Base-by-base conservation (phyloP, 2,329 filamentous ascomycete genomes). In the Talaromyces sp. region DNA sequence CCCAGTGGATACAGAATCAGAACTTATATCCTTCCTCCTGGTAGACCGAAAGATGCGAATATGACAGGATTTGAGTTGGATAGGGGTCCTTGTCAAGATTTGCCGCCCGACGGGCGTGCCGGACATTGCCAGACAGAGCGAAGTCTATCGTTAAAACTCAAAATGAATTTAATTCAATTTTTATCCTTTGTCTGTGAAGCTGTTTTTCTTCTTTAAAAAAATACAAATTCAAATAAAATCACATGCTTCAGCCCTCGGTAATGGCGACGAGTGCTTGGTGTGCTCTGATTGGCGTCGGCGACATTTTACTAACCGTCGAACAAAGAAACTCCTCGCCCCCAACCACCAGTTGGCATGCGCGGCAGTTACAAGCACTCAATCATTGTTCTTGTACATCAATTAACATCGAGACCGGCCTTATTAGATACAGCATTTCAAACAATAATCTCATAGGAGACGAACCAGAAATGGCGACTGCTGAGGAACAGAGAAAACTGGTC, bases 401-500 rank as follows among this genome's bases (percentile, higher is more conserved):
- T 23, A 2, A 23, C 23, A n/a, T 40, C 36, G 7, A 40, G 36
- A n/a, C 36, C 23, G 23, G 2, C 23, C 23, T 23, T 23, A 23
- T 23, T 23, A 40, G 16, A 40, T n/a, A 40, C 36, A n/a, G 12
- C 36, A 40, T 16, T 40, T 40, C 5, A 5, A 40, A n/a, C 36
- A n/a, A n/a, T 5, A 40, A 40, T 7, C 14, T n/a, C 3, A n/a
- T 40, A 40, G 16, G 5, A 40, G 7, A 40, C 12, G 5, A 16
- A n/a, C 16, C 4, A 40, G 44, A 50, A 14, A 57, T 60, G 52
- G 7, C 58, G 27, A 51, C 58, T 8, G 28, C 4, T 7, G 58
- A 60, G 31, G 58, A 60, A 28, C 58, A 60, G 18, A 54, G 23
- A 27, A 50, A 54, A 50, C 18, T 60, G 30, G 52, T 60, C 27